phyloP scores from a whole-genome alignment of 306 rosid species.

The Parietaria judaica region DNA sequence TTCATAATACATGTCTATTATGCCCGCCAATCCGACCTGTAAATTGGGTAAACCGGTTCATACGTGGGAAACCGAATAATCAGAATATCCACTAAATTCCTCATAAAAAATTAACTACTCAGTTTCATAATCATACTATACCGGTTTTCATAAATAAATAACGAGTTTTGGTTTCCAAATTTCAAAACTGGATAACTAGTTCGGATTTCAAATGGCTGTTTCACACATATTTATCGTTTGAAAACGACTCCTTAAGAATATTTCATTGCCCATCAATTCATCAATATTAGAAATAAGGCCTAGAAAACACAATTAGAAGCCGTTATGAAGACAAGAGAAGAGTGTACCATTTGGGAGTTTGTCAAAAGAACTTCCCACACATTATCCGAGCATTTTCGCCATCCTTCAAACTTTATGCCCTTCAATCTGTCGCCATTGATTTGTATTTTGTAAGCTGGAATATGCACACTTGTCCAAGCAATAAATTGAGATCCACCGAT shows the following conservation, averaged over 20 bases:
- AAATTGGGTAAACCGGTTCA: conserved; percentile 17
- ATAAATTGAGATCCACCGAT: conserved; percentile 79
- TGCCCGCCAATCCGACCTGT: conserved; percentile 76
- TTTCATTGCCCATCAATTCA: too few species aligned
- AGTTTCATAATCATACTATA: too few species aligned
- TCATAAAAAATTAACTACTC: too few species aligned
- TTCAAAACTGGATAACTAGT: too few species aligned
- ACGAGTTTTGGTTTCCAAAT: too few species aligned
- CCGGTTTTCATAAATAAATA: not conserved
- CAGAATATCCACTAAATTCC: too few species aligned
- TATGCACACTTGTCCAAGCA: conserved; percentile 73
- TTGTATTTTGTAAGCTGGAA: conserved; percentile 73
- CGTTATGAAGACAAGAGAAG: conserved; percentile 27
- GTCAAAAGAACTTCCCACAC: conserved; percentile 84
- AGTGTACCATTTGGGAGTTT: conserved; percentile 90
- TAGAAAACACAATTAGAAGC: not conserved
- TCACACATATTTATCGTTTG: too few species aligned
- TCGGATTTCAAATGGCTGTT: too few species aligned
- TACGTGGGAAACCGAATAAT: not conserved
- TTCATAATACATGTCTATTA: conserved; percentile 66
- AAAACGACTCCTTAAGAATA: too few species aligned
- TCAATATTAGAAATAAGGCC: not conserved
- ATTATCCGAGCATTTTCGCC: conserved; percentile 58
- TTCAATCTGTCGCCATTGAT: conserved; percentile 42
- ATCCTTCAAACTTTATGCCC: conserved; percentile 59